phyloP scores from a whole-genome alignment of 2,329 filamentous ascomycete species.

The Colletotrichum australisinense region DNA sequence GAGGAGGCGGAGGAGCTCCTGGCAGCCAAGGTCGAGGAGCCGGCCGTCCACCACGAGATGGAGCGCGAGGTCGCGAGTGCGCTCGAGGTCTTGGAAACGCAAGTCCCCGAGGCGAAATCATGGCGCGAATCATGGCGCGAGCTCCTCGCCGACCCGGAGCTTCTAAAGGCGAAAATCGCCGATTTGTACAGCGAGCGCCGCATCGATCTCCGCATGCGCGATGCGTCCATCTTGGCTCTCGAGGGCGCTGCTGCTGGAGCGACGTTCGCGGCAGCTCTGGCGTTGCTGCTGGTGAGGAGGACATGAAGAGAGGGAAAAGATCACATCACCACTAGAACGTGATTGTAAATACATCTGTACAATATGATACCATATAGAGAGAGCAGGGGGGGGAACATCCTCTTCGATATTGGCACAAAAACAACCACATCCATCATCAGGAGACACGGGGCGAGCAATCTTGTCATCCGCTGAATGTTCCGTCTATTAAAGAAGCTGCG shows the following conservation, averaged over 20 bases:
- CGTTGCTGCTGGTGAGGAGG: slow-evolving; percentile 58
- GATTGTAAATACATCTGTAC: slow-evolving; percentile 33
- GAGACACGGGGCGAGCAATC: neutral
- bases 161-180: slow-evolving; percentile 60
- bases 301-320: slow-evolving; percentile 36
- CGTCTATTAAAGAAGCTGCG: slow-evolving; percentile 35
- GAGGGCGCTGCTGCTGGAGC: slow-evolving; percentile 77
- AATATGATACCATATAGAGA: slow-evolving; percentile 36
- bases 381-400: slow-evolving; percentile 27
- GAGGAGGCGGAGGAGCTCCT: slow-evolving; percentile 18
- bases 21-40: slow-evolving; percentile 20
- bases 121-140: slow-evolving; percentile 63
- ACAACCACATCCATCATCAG: neutral
- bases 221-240: slow-evolving; percentile 76
- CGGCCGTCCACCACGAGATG: slow-evolving; percentile 22
- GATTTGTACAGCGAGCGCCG: slow-evolving; percentile 76
- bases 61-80: slow-evolving; percentile 28
- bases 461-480: slow-evolving; percentile 15
- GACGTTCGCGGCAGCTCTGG: slow-evolving; percentile 65
- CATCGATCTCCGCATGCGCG: slow-evolving; percentile 74
- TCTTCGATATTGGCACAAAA: neutral
- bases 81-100: neutral
- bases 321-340: slow-evolving; percentile 30
- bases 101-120: slow-evolving; percentile 36
- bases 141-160: slow-evolving; percentile 51